Conservation (phyloP, 176 grass and related monocot genomes). For the Zoysia japonica region DNA sequence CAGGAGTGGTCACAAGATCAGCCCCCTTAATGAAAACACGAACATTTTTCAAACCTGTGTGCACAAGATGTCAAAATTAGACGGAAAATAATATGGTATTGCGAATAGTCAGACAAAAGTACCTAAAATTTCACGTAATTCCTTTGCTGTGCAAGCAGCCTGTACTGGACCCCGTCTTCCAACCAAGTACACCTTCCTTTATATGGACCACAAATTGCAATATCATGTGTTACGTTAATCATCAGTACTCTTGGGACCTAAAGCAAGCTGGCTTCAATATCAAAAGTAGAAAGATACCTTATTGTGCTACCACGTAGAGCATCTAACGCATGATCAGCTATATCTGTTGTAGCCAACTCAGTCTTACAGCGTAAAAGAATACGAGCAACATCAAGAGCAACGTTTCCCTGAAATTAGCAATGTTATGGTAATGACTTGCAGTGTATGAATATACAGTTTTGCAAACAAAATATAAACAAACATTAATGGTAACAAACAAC, state of each 20-base stretch:
- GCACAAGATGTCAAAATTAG: slow-evolving; percentile 23
- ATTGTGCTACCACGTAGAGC: slow-evolving; percentile 66
- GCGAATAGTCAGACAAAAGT: slow-evolving; percentile 31
- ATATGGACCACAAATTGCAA: slow-evolving; percentile 34
- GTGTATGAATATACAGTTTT: neutral
- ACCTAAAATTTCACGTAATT: slow-evolving; percentile 91
- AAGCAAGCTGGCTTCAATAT: neutral
- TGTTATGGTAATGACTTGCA: neutral
- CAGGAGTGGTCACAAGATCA: slow-evolving; percentile 54
- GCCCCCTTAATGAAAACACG: slow-evolving; percentile 57
- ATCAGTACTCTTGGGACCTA: slow-evolving; percentile 21
- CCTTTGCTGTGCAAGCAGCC: slow-evolving; percentile 89
- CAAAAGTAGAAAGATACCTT: slow-evolving; percentile 50
- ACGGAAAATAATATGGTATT: neutral
- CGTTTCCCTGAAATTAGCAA: slow-evolving; percentile 72
- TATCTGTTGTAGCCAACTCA: slow-evolving; percentile 87
- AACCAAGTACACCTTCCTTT: slow-evolving; percentile 87
- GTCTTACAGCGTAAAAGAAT: slow-evolving; percentile 68
- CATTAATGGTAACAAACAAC: neutral
- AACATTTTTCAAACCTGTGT: slow-evolving; percentile 76
- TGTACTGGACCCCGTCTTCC: slow-evolving; percentile 86
- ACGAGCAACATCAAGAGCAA: slow-evolving; percentile 90
- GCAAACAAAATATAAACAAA: slow-evolving; percentile 2
- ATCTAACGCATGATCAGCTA: slow-evolving; percentile 79
- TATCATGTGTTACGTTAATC: slow-evolving; percentile 21